Evolutionary conservation across 768 basidiomycete genomes (phyloP).

Genomic region (Macrolepiota dolichaula): DNA sequence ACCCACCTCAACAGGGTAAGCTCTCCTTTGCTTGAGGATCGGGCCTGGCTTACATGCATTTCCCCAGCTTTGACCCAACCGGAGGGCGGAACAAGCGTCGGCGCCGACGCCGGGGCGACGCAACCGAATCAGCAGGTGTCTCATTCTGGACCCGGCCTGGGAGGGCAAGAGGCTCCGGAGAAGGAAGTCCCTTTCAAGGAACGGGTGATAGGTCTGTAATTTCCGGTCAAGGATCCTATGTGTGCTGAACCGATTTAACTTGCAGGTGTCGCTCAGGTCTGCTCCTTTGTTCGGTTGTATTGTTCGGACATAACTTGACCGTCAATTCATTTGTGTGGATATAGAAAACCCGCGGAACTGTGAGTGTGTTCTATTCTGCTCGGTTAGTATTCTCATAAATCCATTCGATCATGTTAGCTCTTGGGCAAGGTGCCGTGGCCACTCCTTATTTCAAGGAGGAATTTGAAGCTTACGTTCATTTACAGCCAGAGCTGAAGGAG

Average conservation of each 20-base stretch:
- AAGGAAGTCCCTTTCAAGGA: conserved; percentile 53
- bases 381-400: neutral
- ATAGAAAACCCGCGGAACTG: conserved; percentile 44
- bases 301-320: neutral
- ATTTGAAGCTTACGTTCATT: neutral
- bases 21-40: neutral
- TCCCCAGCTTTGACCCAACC: conserved; percentile 29
- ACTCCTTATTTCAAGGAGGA: neutral
- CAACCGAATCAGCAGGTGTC: neutral
- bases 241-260: neutral
- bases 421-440: conserved; percentile 25
- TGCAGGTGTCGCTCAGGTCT: conserved; percentile 32
- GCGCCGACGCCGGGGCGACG: conserved; percentile 12
- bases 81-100: conserved; percentile 31
- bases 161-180: conserved; percentile 1
- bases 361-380: conserved; percentile 21
- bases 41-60: neutral
- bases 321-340: neutral
- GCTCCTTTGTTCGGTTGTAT: neutral
- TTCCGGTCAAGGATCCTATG: neutral
- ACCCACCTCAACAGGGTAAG: conserved; percentile 36
- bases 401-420: conserved; percentile 21
- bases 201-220: conserved; percentile 46
- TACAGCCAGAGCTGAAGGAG: conserved; percentile 41
- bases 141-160: neutral